Conservation (phyloP, 192 early-diverging fungal genomes). For the Geranomyces variabilis region DNA sequence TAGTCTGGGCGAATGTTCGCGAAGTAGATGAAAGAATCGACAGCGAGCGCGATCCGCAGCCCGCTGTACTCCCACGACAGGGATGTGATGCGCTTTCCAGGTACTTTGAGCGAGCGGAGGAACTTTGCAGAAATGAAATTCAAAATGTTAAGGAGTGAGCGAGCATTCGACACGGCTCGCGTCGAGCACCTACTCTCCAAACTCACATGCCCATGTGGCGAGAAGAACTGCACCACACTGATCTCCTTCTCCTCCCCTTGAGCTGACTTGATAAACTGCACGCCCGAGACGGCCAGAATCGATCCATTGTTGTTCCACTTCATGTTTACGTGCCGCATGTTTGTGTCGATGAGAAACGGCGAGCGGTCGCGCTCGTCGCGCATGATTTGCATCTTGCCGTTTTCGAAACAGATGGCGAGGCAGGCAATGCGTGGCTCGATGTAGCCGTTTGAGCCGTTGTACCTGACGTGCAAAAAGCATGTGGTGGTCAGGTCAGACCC, state of each 20-base stretch:
- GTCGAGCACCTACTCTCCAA: background rate
- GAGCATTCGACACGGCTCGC: too few relatives aligned
- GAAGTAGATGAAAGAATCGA: slow-evolving; percentile 67
- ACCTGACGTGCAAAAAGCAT: slow-evolving; percentile 27
- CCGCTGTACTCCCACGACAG: slow-evolving; percentile 64
- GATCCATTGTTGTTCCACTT: slow-evolving; percentile 61
- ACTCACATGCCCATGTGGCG: slow-evolving; percentile 56
- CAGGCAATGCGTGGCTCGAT: slow-evolving; percentile 53
- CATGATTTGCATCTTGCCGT: slow-evolving; percentile 66
- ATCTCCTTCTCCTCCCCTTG: slow-evolving; percentile 64
- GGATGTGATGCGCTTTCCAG: slow-evolving; percentile 56
- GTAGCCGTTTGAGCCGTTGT: slow-evolving; percentile 58
- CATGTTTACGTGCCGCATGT: slow-evolving; percentile 56
- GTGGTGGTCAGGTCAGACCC: background rate
- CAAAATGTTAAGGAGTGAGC: too few relatives aligned
- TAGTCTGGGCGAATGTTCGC: slow-evolving; percentile 64
- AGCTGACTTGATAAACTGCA: slow-evolving; percentile 47
- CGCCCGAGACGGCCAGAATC: slow-evolving; percentile 59
- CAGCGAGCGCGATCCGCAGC: slow-evolving; percentile 59
- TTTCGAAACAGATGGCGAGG: slow-evolving; percentile 59
- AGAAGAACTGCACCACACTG: slow-evolving; percentile 58
- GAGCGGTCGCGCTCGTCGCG: slow-evolving; percentile 56
- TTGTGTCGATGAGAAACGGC: slow-evolving; percentile 61
- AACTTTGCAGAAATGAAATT: slow-evolving; percentile 37
- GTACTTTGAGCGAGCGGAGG: slow-evolving; percentile 60